Evolutionary conservation across 768 basidiomycete genomes (phyloP), one percentile per base, ranked within the genome.

Genomic region (Lactifluus volemus): DNA sequence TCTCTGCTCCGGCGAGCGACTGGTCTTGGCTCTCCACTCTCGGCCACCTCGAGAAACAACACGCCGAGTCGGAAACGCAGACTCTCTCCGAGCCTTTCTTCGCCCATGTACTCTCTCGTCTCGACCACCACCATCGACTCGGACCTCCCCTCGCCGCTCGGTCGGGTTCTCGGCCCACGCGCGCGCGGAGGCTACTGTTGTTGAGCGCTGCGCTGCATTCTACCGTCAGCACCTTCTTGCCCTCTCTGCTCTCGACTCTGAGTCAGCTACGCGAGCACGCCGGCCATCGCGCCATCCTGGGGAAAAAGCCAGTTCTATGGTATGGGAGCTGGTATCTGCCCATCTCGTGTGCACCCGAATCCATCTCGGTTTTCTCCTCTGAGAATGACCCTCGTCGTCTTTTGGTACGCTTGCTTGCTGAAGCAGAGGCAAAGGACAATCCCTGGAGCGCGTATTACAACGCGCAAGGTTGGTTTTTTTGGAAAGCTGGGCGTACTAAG

Each of bases 401-500:
- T 41, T 57, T 57, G 45, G 9, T 30, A 4, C 63, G 36, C 8
- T 39, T 63, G 3, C 60, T 62, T n/a, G 15, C 36, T 9, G 55
- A 63, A n/a, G 55, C 60, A 10, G 60, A 51, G 45, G 47, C 34
- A 21, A 47, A 11, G 34, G 36, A 41, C 30, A 53, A 63, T 19
- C 63, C 63, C 2, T 62, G 63, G 63, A 64, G 29, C 19, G 60
- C 54, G 12, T 64, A 64, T 61, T 57, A 64, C 53, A 64, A 64
- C 29, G 63, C 63, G 41, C 63, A 64, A 57, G 63, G 63, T 64
- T 39, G 30, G 50, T 61, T 39, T 39, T 45, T 61, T 14, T 42
- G 14, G 19, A 49, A n/a, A 15, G 17, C 4, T 15, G 54, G 9
- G 14, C 12, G 12, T 36, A 44, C 15, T 50, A 19, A 30, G 11